phyloP scores from a whole-genome alignment of 2,329 filamentous ascomycete species.

The Fusarium solani-melongenae region DNA sequence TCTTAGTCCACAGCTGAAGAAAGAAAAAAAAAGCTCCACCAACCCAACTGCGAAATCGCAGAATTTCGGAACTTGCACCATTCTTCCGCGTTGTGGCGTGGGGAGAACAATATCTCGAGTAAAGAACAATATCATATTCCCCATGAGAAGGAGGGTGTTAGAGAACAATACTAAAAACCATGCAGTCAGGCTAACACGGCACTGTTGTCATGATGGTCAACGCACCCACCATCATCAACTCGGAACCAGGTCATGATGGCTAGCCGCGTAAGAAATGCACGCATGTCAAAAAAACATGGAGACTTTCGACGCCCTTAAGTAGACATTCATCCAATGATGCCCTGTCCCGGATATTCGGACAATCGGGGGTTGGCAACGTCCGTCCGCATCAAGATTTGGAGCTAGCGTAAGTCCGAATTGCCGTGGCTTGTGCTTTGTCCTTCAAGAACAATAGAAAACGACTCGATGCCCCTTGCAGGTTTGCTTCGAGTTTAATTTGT shows the following conservation, averaged over 20 bases:
- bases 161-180: background rate
- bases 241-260: background rate
- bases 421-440: background rate
- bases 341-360: background rate
- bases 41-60: background rate
- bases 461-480: background rate
- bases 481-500: background rate
- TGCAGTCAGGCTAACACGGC: background rate
- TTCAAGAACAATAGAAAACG: background rate
- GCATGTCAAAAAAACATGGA: constrained; percentile 12
- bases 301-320: constrained; percentile 3
- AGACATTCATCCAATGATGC: constrained; percentile 4
- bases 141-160: background rate
- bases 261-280: background rate
- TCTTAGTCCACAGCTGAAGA: background rate
- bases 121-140: background rate
- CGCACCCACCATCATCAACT: background rate
- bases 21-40: background rate
- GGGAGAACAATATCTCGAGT: background rate
- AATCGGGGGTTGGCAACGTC: background rate
- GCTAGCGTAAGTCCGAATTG: background rate
- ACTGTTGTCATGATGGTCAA: background rate
- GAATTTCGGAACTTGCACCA: background rate
- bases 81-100: background rate
- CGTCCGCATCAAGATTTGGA: background rate